phyloP scores from a whole-genome alignment of 129 eudicot genomes.

The Flaveria robusta region DNA sequence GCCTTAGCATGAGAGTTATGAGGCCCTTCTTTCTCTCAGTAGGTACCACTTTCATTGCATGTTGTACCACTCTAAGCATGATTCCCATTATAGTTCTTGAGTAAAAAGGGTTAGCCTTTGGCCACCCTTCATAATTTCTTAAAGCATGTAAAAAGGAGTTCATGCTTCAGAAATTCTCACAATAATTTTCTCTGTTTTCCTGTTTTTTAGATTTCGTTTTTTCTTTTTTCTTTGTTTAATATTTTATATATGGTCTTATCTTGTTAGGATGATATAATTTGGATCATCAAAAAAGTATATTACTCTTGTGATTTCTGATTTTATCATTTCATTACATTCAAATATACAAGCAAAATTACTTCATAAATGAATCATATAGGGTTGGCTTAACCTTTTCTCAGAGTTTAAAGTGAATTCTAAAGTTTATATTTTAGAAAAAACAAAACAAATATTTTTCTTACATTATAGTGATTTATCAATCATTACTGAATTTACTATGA shows the following conservation, averaged over 20 bases:
- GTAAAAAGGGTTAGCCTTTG: conserved; percentile 17
- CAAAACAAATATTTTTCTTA: too few species aligned
- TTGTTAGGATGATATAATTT: background rate
- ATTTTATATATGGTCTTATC: too few species aligned
- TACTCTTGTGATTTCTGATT: background rate
- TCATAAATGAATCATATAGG: too few species aligned
- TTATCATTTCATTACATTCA: background rate
- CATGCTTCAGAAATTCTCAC: conserved; percentile 30
- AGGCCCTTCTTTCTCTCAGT: conserved; percentile 5
- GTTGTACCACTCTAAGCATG: conserved; percentile 24
- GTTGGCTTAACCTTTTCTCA: too few species aligned
- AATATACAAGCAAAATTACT: too few species aligned
- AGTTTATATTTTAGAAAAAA: too few species aligned
- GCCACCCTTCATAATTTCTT: conserved; percentile 24
- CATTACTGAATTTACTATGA: too few species aligned
- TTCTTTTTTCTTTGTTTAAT: background rate
- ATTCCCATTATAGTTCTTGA: conserved; percentile 19
- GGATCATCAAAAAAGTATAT: background rate
- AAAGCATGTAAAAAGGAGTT: conserved; percentile 31
- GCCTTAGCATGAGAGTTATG: conserved; percentile 23
- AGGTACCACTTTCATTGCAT: conserved; percentile 17
- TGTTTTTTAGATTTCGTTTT: background rate
- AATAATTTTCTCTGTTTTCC: background rate
- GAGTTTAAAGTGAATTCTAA: too few species aligned
- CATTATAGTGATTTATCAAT: too few species aligned